phyloP scores from a whole-genome alignment of 1,284 basidiomycete species.

The Trichosporon asahii region DNA sequence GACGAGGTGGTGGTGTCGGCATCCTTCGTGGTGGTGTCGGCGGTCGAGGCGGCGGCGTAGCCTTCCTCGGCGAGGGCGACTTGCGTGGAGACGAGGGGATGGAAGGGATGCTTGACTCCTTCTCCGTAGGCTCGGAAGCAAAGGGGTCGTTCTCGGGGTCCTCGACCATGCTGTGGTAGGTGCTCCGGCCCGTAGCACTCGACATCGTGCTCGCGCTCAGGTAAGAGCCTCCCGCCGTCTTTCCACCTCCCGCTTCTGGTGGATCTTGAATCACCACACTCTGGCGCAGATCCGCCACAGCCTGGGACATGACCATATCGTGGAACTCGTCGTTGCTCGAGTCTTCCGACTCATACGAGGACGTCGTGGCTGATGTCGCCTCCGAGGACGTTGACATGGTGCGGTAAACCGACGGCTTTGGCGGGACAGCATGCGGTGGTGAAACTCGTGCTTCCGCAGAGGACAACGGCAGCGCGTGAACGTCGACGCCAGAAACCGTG shows the following conservation, averaged over 20 bases:
- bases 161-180: slow-evolving; percentile 19
- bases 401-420: neutral
- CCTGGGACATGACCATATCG: slow-evolving; percentile 54
- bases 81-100: neutral
- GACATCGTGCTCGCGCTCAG: slow-evolving; percentile 19
- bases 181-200: slow-evolving; percentile 16
- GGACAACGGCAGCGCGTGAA: slow-evolving; percentile 31
- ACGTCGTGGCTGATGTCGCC: neutral
- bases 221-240: slow-evolving; percentile 25
- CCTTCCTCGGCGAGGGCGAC: neutral
- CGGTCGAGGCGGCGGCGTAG: neutral
- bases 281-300: slow-evolving; percentile 53
- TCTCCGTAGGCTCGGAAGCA: neutral
- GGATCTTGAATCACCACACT: slow-evolving; percentile 24
- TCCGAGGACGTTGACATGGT: slow-evolving; percentile 26
- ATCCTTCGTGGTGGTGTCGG: neutral
- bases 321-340: slow-evolving; percentile 30
- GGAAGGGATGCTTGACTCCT: neutral
- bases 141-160: slow-evolving; percentile 5
- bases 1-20: neutral
- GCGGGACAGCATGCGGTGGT: neutral
- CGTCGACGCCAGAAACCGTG: slow-evolving; percentile 27
- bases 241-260: slow-evolving; percentile 36
- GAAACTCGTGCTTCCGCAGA: neutral
- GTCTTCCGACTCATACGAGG: slow-evolving; percentile 7